Conservation (phyloP, 73 alveolate species). For the Tetrahymena borealis region DNA sequence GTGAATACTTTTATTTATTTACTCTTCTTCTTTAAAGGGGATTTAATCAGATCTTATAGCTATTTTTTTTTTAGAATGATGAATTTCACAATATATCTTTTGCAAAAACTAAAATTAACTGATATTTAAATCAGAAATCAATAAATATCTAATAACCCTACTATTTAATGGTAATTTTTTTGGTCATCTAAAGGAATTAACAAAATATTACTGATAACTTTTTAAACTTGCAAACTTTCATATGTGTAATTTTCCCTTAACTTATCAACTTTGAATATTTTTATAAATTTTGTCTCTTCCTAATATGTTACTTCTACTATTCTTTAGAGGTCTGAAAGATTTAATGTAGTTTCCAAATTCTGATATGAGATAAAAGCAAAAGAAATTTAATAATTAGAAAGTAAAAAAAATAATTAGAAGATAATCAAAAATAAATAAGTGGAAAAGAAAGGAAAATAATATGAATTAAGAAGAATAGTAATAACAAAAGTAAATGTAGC, state of each 20-base stretch:
- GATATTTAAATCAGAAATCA: background rate
- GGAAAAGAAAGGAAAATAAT: background rate
- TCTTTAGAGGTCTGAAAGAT: background rate
- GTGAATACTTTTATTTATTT: background rate
- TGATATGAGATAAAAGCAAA: background rate
- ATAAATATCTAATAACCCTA: background rate
- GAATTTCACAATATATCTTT: background rate
- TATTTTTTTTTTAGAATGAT: background rate
- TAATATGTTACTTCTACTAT: background rate
- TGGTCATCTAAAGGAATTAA: too few relatives aligned
- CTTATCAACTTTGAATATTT: background rate
- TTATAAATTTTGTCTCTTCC: background rate
- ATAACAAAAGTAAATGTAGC: background rate
- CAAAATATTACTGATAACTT: background rate
- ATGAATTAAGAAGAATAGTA: background rate
- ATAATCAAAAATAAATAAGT: background rate
- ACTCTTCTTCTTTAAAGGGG: background rate
- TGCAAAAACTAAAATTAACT: background rate
- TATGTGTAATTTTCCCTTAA: background rate
- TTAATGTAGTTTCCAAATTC: background rate
- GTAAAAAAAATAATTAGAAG: background rate
- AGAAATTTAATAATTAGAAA: background rate
- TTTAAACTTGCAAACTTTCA: background rate
- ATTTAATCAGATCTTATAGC: background rate
- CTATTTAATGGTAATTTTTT: background rate